Base-by-base conservation (phyloP, 768 basidiomycete species). In the Amanita pseudoporphyria region DNA sequence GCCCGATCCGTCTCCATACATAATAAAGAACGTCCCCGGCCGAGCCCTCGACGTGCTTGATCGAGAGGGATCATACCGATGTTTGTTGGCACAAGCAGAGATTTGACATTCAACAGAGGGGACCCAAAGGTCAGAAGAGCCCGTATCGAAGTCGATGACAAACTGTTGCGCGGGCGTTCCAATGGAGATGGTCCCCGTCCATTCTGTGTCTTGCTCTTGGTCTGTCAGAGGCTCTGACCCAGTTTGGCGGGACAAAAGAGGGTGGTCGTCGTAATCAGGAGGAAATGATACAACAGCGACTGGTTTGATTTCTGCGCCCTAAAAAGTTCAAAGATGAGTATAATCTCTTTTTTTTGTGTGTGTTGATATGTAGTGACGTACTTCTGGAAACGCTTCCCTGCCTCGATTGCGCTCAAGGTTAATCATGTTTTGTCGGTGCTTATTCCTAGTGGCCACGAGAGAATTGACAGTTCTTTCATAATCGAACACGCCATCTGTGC, bases 1-100 rank as follows among this genome's bases (percentile, higher is more conserved):
- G 6, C 59, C 55, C 3, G 70, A 71, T 5, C 70, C 69, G 49
- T 77, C 73, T 2, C 68, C 73, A 45, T 75, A 78, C 22, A 44
- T 0, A 21, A 76, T 62, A 1, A 53, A 47, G 57, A 76, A 73
- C 0, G 28, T 51, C 10, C 51, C 51, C 2, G 35, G 36, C 24
- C 28, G 38, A 13, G 14, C 2, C 9, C 14, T 52, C 33, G 18
- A 47, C 5, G 54, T 48, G 55, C 28, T 32, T 58, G 45, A 49
- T 61, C 48, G 7, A 46, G 40, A 19, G 7, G 73, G 60, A 45
- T 67, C 54, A 54, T 73, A 74, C 37, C 54, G 54, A 26, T 54
- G 60, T 54, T 73, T 70, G 5, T 56, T 60, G 3, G 51, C 45
- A 53, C 71, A 73, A 16, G 56, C 53, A 24, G 57, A 58, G 18